Evolutionary conservation across 768 basidiomycete genomes (phyloP), one percentile per base, ranked within the genome.

Genomic region (Amanita phalloides): DNA sequence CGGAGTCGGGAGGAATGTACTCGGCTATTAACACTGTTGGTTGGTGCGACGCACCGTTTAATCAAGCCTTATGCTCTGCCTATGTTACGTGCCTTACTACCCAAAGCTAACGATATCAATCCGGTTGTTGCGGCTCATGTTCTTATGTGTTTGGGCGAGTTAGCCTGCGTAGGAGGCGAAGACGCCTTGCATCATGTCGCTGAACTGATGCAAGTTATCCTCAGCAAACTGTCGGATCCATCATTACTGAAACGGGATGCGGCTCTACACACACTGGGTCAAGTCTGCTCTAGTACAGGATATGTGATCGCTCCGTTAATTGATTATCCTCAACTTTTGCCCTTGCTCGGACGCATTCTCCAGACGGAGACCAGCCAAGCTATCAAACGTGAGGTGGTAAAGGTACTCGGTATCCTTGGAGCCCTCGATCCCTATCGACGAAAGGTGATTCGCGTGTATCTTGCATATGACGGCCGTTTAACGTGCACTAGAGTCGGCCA

Each of bases 31-130:
- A 93, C 90, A 6, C 71, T 92, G 1, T 78, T 99, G 14, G 87
- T 97, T 56, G 84, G 86, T 56, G 91, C 92, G 0, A 95, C 94
- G 0, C 89, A 95, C 57, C 82, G 90, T 39, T 78, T 98, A 13
- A 95, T 98, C 67, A 94, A 93, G 61, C 90, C 92, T 9, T 98
- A 99, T 64, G 90, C 92, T 0, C 75, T 94, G 9, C 90, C 95
- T 0, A 93, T 99, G 75, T 77, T 98, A n/a, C 81, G 84, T 20
- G 94, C 93, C 1, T 79, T 98, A 6, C 76, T 98, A 11, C 83
- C 79, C 25, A 98, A 96, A 60, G 92, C 93, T 1, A 81, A 82
- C 54, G 94, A 97, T 58, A 64, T 69, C 17, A 93, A 91, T 55
- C 78, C 92, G 2, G 80, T 85, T 8, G 93, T 99, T 26, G 90